These are phyloP conservation scores for Floccularia luteovirens DNA, from an alignment of 768 basidiomycete species.

Conservation along the genomic window DNA sequence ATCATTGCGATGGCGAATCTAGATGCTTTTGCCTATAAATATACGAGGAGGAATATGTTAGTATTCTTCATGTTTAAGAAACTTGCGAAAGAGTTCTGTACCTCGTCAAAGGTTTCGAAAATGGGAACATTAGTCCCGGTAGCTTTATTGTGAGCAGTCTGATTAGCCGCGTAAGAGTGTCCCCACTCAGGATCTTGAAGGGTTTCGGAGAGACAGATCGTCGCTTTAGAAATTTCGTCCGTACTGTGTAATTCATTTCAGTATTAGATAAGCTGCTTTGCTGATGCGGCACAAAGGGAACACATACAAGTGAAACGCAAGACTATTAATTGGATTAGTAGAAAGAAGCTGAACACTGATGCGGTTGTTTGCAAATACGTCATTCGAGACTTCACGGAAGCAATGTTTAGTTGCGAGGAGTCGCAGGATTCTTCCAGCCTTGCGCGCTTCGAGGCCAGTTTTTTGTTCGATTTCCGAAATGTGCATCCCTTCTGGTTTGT, in stretches of 20 bases:
- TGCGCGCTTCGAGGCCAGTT: conserved; percentile 19
- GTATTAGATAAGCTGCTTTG: background rate
- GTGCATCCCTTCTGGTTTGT: conserved; percentile 23
- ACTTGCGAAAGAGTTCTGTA: conserved; percentile 4
- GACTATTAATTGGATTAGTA: conserved; percentile 13
- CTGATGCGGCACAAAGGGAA: background rate
- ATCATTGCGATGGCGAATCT: conserved; percentile 26
- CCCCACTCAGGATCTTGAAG: conserved; percentile 26
- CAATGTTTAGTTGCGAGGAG: conserved; percentile 25
- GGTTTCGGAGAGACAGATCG: conserved; percentile 21
- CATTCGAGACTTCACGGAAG: conserved; percentile 24
- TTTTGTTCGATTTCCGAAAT: conserved; percentile 16
- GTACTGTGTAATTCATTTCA: conserved; percentile 1
- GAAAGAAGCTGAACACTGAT: conserved; percentile 24
- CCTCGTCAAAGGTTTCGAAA: conserved; percentile 8
- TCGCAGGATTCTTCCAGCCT: conserved; percentile 25
- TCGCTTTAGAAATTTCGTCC: conserved; percentile 9
- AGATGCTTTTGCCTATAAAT: no score
- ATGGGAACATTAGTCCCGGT: conserved; percentile 10
- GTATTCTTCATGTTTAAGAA: conserved; percentile 4
- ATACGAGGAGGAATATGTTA: no score
- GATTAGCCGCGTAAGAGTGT: conserved; percentile 13
- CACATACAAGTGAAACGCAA: conserved; percentile 15
- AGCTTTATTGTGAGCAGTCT: conserved; percentile 17
- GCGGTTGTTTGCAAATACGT: conserved; percentile 34